These are phyloP conservation scores for Mycosphaerelloides madeirae DNA, from an alignment of 2,329 filamentous ascomycete species.

Conservation along the genomic window DNA sequence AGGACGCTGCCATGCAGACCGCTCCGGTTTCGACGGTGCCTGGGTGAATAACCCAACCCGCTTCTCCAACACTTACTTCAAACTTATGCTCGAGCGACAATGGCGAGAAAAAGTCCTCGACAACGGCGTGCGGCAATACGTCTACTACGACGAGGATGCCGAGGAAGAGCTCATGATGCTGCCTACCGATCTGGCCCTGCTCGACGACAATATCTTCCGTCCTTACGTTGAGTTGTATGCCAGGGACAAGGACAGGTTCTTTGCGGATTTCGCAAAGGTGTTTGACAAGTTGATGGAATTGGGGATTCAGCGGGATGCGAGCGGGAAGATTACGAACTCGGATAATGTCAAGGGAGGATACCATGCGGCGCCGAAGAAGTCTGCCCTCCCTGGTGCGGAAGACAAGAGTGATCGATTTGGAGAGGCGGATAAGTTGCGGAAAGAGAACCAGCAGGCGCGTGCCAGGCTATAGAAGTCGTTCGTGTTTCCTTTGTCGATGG, in stretches of 20 bases:
- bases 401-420: slow-evolving; percentile 31
- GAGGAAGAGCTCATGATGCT: slow-evolving; percentile 62
- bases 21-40: slow-evolving; percentile 54
- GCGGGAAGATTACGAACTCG: slow-evolving; percentile 51
- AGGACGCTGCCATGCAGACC: slow-evolving; percentile 52
- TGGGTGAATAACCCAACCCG: slow-evolving; percentile 50
- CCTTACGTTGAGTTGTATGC: slow-evolving; percentile 57
- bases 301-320: slow-evolving; percentile 53
- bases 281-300: slow-evolving; percentile 60
- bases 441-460: slow-evolving; percentile 38
- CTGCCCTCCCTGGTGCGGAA: slow-evolving; percentile 33
- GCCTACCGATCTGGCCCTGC: slow-evolving; percentile 58
- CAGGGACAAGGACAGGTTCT: slow-evolving; percentile 58
- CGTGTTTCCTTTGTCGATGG: too few relatives aligned
- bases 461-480: slow-evolving; percentile 40
- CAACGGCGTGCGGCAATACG: slow-evolving; percentile 55
- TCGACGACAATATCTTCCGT: slow-evolving; percentile 50
- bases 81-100: slow-evolving; percentile 47
- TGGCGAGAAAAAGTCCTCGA: slow-evolving; percentile 53
- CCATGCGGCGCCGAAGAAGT: slow-evolving; percentile 55
- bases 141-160: slow-evolving; percentile 54
- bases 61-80: slow-evolving; percentile 56
- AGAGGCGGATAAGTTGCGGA: slow-evolving; percentile 40
- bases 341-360: slow-evolving; percentile 57
- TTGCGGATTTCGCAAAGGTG: slow-evolving; percentile 54